A percentile compares a stretch with the other conserved stretches of the same genome.
These are phyloP conservation scores for Trypanosoma cruzi DNA, from an alignment of 208 protist species.

Conservation along the genomic window DNA sequence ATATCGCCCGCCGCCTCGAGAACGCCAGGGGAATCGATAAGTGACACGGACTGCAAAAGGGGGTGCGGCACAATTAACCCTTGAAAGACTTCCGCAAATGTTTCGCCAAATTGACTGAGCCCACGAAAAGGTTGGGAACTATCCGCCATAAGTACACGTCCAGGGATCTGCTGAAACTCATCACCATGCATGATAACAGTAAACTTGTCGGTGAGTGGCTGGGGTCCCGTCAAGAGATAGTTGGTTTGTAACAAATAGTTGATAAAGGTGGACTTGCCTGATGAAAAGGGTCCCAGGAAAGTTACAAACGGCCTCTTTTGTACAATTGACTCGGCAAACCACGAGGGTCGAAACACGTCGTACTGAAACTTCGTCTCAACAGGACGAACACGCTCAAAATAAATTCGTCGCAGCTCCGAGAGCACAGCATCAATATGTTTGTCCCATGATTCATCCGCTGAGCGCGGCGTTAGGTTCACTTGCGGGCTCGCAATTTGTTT, in stretches of 20 bases:
- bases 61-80: conserved; percentile 75
- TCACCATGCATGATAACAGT: conserved; percentile 94
- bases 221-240: conserved; percentile 90
- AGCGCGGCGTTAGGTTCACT: neutral
- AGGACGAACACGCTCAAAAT: conserved; percentile 58
- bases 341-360: conserved; percentile 55
- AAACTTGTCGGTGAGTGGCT: conserved; percentile 96
- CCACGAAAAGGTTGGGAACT: conserved; percentile 89
- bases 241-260: conserved; percentile 90
- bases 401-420: conserved; percentile 51
- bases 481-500: conserved; percentile 1
- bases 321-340: conserved; percentile 75
- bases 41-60: conserved; percentile 91
- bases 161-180: conserved; percentile 78
- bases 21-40: conserved; percentile 97
- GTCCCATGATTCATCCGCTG: conserved; percentile 61
- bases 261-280: conserved; percentile 96
- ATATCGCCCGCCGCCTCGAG: conserved; percentile 90
- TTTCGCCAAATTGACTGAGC: conserved; percentile 86
- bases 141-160: conserved; percentile 86
- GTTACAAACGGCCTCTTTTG: conserved; percentile 82
- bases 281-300: conserved; percentile 89
- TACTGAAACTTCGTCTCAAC: conserved; percentile 75
- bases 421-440: conserved; percentile 60
- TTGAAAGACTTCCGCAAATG: conserved; percentile 88